A percentile compares a stretch with the other conserved stretches of the same genome.
phyloP scores from a whole-genome alignment of 2,329 filamentous ascomycete species.

The Hymenoscyphus fructigenus region DNA sequence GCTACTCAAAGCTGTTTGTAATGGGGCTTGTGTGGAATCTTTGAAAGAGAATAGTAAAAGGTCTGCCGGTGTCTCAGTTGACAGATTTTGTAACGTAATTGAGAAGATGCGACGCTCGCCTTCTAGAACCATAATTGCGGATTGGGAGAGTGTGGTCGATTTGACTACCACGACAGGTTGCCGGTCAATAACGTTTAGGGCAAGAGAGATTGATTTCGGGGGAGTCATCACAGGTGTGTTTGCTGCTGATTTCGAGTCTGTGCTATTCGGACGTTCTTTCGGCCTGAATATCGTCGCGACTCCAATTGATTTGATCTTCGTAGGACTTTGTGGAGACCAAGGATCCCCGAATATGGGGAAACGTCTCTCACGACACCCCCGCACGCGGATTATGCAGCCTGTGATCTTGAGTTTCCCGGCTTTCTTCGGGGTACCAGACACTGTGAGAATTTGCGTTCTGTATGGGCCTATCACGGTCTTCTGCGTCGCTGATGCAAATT shows the following conservation, averaged over 20 bases:
- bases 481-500: slow-evolving; percentile 66
- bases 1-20: slow-evolving; percentile 72
- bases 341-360: slow-evolving; percentile 81
- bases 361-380: slow-evolving; percentile 75
- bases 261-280: slow-evolving; percentile 35
- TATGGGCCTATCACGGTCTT: slow-evolving; percentile 75
- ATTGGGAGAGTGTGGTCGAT: slow-evolving; percentile 76
- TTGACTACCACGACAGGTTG: slow-evolving; percentile 78
- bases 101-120: slow-evolving; percentile 79
- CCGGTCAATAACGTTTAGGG: slow-evolving; percentile 72
- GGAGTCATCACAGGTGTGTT: slow-evolving; percentile 41
- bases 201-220: slow-evolving; percentile 52
- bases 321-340: slow-evolving; percentile 69
- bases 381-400: slow-evolving; percentile 77
- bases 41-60: slow-evolving; percentile 86
- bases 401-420: slow-evolving; percentile 71
- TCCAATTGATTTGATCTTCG: slow-evolving; percentile 76
- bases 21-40: slow-evolving; percentile 77
- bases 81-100: slow-evolving; percentile 78
- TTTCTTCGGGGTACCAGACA: slow-evolving; percentile 66
- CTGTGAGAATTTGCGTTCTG: slow-evolving; percentile 73
- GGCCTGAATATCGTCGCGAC: slow-evolving; percentile 46
- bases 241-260: slow-evolving; percentile 38
- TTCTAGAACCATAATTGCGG: slow-evolving; percentile 88
- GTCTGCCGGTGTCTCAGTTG: slow-evolving; percentile 69